Base-by-base conservation (phyloP, 768 basidiomycete species). In the Mycena sanguinolenta region DNA sequence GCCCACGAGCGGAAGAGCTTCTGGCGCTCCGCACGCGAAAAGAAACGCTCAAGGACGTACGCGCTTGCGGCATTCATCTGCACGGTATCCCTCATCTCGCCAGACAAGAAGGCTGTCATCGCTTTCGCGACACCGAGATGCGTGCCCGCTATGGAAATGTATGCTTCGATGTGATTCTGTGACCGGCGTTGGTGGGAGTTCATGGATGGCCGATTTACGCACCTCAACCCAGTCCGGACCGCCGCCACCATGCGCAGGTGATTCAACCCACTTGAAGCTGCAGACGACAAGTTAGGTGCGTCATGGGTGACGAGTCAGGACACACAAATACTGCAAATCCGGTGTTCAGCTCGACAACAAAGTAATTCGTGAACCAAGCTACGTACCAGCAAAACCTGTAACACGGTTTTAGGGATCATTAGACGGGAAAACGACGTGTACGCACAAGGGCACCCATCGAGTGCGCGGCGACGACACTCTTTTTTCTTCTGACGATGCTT, bases 201-300 rank as follows among this genome's bases (percentile, higher is more conserved):
- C 10, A 23, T 32, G 27, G 52, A n/a, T 53, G 46, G 58, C 14
- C 54, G 46, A 16, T 49, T 55, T 49, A 66, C 81, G 63, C 70
- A 95, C 95, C 85, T 99, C 97, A 16, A 97, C 96, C 97, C 97
- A 99, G 30, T 88, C 83, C 9, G 89, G 82, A 3, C 97, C 97
- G 17, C 96, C 97, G 2, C 87, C 86, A 10, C 96, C 96, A 72
- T 92, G 90, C 50, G 86, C 82, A 12, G 91, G 91, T 1, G 95
- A 94, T 81, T 99, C 97, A 0, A 97, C 97, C 97, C 97, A 99
- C 83, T 98, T 97, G 76, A 97, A 88, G 78, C 96, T 97, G 67
- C 1, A 52, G 44, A 27, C 30, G 36, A 34, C 50, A 4, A 65
- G 42, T 54, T 63, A 74, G 63, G 74, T 70, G 54, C 32, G 53